Percentiles rank a stretch among this genome's conserved stretches.
These are phyloP conservation scores for Balakata baccata DNA, from an alignment of 345 rosid genomes.

Conservation along the genomic window DNA sequence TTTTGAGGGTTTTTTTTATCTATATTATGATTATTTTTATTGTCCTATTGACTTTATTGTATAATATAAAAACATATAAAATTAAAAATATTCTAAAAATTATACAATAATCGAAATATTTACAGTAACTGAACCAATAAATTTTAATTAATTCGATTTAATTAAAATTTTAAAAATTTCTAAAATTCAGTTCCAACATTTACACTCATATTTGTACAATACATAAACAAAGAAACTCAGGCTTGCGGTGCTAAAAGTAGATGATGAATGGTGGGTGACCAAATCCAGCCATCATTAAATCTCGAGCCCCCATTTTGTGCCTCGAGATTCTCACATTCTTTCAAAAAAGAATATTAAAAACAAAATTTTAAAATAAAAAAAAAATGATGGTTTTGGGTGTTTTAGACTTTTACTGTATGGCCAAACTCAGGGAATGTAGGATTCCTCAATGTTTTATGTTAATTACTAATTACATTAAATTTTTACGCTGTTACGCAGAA, in stretches of 20 bases:
- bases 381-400: slow-evolving; percentile 16
- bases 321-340: slow-evolving; percentile 56
- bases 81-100: no score
- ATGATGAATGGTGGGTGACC: slow-evolving; percentile 30
- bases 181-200: no score
- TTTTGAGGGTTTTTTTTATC: no score
- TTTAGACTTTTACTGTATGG: slow-evolving; percentile 31
- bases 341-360: neutral
- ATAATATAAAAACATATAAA: no score
- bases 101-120: no score
- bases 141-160: no score
- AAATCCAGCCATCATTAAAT: slow-evolving; percentile 34
- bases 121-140: no score
- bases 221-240: slow-evolving; percentile 11
- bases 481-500: neutral
- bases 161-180: no score
- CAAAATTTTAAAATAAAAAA: neutral
- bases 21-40: no score
- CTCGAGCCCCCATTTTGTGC: slow-evolving; percentile 23
- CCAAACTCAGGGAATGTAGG: slow-evolving; percentile 42
- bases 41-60: no score
- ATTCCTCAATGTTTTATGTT: slow-evolving; percentile 35
- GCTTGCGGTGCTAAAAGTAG: slow-evolving; percentile 7
- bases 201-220: no score
- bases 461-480: neutral